phyloP scores from a whole-genome alignment of 2,329 filamentous ascomycete genomes.

The Cladophialophora chaetospira region DNA sequence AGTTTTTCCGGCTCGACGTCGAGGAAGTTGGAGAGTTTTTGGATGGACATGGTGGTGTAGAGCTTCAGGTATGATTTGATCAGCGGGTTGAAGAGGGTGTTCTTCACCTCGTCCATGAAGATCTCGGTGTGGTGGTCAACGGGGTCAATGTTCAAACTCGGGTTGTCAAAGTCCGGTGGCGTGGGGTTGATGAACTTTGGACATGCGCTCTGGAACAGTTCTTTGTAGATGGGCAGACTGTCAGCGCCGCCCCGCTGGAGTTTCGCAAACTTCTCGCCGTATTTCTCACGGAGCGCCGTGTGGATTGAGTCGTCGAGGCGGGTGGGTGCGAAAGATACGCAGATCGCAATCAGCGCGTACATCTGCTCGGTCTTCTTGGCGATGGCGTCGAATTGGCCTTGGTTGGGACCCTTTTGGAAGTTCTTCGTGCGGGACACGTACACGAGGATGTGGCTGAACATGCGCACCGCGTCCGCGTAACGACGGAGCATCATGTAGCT shows the following conservation, averaged over 20 bases:
- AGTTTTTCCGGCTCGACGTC: constrained; percentile 97
- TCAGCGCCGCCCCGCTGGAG: constrained; percentile 96
- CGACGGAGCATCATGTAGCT: constrained; percentile 99
- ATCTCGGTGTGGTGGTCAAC: constrained; percentile 95
- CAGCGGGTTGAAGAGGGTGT: constrained; percentile 92
- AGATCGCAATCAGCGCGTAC: constrained; percentile 98
- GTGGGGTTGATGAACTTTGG: constrained; percentile 99
- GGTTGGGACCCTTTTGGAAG: constrained; percentile 91
- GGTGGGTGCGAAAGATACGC: constrained; percentile 95
- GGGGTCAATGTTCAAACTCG: constrained; percentile 91
- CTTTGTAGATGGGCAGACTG: constrained; percentile 93
- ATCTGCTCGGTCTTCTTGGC: constrained; percentile 99
- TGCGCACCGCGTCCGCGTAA: constrained; percentile 98
- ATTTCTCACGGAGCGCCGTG: constrained; percentile 96
- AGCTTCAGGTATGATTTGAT: constrained; percentile 98
- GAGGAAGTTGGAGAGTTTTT: constrained; percentile 96
- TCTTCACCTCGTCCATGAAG: constrained; percentile 99
- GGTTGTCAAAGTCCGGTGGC: constrained; percentile 96
- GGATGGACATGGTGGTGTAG: constrained; percentile 99
- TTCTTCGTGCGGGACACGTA: constrained; percentile 99
- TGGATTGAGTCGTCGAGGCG: constrained; percentile 98
- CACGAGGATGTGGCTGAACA: constrained; percentile 99
- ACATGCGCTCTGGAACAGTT: constrained; percentile 96
- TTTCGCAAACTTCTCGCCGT: constrained; percentile 95
- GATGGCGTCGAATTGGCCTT: constrained; percentile 83